Evolutionary conservation across 225 moss, liverwort and hornwort genomes (phyloP).

Genomic region (Bryoerythrophyllum caledonicum): DNA sequence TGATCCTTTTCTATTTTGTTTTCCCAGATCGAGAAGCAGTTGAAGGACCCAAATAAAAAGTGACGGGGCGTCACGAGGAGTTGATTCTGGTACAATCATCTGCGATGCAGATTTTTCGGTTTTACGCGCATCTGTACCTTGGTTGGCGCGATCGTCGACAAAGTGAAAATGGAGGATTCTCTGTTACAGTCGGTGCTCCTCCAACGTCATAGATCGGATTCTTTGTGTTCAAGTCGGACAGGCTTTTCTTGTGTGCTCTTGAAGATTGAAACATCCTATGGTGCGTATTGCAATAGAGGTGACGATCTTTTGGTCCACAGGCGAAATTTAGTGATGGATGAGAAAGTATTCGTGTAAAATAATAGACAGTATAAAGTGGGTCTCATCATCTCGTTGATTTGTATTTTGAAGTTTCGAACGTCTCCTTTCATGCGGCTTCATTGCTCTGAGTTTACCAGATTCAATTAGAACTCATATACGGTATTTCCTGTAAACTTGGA

Average conservation of each 20-base stretch:
- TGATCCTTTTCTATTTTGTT: neutral
- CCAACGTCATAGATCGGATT: constrained; percentile 1
- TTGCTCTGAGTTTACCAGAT: neutral
- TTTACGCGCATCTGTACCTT: neutral
- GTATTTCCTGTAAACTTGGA: neutral
- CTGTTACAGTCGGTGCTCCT: neutral
- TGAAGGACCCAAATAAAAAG: constrained; percentile 54
- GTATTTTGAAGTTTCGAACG: neutral
- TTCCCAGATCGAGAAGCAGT: constrained; percentile 51
- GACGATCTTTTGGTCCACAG: constrained; percentile 3
- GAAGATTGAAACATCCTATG: constrained; percentile 11
- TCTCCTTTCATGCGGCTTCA: neutral
- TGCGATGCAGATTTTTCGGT: constrained; percentile 18
- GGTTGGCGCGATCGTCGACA: neutral
- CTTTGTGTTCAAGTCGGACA: constrained; percentile 4
- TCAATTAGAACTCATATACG: neutral
- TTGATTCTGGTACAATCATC: neutral
- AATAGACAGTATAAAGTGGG: constrained; percentile 13
- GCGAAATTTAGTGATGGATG: constrained; percentile 8
- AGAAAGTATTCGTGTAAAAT: constrained; percentile 18
- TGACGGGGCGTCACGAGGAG: constrained; percentile 21
- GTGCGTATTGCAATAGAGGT: neutral
- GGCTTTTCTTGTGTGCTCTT: constrained; percentile 6
- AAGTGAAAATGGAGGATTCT: constrained; percentile 22
- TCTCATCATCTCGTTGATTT: neutral